Evolutionary conservation across 306 rosid species (phyloP).

Genomic region (Vigna nakashimae): DNA sequence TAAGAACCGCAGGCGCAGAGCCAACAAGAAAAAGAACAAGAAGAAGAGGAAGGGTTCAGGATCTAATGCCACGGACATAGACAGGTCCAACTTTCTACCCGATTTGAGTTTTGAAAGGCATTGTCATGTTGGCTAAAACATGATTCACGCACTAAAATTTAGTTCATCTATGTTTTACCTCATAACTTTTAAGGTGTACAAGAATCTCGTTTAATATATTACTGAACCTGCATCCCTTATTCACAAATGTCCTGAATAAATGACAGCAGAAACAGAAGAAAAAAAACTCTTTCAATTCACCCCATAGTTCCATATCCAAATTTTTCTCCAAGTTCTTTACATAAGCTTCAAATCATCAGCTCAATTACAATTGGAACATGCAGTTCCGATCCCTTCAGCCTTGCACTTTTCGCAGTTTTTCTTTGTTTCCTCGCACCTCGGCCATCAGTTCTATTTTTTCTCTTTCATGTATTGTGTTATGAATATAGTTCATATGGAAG

Average conservation of each 20-base stretch:
- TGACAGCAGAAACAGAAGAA: neutral
- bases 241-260: neutral
- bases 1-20: slow-evolving; percentile 51
- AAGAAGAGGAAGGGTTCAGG: slow-evolving; percentile 42
- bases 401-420: neutral
- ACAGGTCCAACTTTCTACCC: slow-evolving; percentile 40
- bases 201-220: neutral
- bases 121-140: neutral
- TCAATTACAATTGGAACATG: neutral
- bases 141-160: neutral
- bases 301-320: neutral
- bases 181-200: neutral
- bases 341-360: neutral
- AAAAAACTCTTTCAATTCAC: neutral
- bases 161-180: neutral
- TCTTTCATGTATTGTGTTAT: no score
- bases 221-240: neutral
- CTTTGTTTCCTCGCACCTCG: no score
- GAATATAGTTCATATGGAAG: no score
- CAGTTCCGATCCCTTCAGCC: neutral
- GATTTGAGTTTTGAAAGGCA: slow-evolving; percentile 1
- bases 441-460: no score
- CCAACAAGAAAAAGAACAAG: slow-evolving; percentile 57
- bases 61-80: slow-evolving; percentile 1
- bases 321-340: neutral